phyloP scores from a whole-genome alignment of 768 basidiomycete genomes.

The Leccinellum albellum region DNA sequence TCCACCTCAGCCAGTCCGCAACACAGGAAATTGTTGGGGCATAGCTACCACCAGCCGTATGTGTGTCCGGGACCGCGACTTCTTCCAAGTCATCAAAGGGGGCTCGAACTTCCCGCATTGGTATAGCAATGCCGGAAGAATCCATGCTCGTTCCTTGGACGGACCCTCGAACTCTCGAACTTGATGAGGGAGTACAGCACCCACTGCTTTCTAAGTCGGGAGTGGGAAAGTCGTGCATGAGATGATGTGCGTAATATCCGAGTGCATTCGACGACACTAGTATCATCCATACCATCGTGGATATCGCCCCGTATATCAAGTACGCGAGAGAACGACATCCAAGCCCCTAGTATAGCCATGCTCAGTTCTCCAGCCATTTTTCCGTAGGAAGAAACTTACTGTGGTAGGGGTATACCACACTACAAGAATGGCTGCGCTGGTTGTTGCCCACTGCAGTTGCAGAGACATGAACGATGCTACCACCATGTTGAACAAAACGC shows the following conservation, averaged over 20 bases:
- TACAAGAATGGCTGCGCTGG: constrained; percentile 25
- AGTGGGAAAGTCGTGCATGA: background rate
- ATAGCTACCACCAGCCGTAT: background rate
- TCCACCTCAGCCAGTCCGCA: constrained; percentile 18
- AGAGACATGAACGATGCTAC: constrained; percentile 29
- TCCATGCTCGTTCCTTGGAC: background rate
- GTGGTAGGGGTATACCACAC: constrained; percentile 31
- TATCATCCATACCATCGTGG: constrained; percentile 30
- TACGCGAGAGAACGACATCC: constrained; percentile 35
- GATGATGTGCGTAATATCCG: constrained; percentile 18
- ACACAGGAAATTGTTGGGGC: background rate
- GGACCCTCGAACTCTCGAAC: background rate
- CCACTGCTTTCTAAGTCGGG: background rate
- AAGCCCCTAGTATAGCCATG: constrained; percentile 16
- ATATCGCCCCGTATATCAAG: constrained; percentile 26
- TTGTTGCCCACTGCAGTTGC: constrained; percentile 33
- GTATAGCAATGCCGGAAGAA: background rate
- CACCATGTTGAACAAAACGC: constrained; percentile 23
- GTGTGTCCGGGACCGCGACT: too few relatives aligned
- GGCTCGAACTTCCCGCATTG: background rate
- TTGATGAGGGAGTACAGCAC: background rate
- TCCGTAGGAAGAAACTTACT: constrained; percentile 2
- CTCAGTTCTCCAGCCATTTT: background rate
- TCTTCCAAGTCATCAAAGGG: background rate
- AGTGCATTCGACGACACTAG: constrained; percentile 29